Base-by-base conservation (phyloP, 2,329 filamentous ascomycete genomes). In the Neurospora sp. region DNA sequence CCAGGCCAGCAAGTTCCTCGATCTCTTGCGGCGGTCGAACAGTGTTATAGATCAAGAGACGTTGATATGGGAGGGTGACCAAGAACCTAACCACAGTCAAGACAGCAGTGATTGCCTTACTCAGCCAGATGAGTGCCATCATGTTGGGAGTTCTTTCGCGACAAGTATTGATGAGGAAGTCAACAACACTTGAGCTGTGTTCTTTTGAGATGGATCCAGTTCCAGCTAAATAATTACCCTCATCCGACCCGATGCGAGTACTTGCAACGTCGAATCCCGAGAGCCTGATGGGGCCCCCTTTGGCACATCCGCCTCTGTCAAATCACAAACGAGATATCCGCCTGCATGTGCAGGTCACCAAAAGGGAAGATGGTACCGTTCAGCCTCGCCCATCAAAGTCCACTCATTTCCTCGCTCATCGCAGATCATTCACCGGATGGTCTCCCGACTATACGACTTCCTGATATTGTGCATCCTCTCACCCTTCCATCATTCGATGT, bases 21-120 rank as follows among this genome's bases (percentile, higher is more conserved):
- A 70, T 38, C 17, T 67, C 67, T 15, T 67, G 69, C 0, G 67
- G 62, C 1, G 69, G 67, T 15, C 15, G 67, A 3, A 70, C 58
- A 1, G 69, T 70, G 42, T 69, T 67, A 8, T 70, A 69, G 2
- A 62, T 70, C 33, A 70, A 58, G 28, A 70, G 67, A 4, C 67
- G 58, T 33, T 67, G 67, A 3, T 70, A 70, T 4, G 69, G 69
- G n/a, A 70, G 67, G 0, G 69, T 70, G 17, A 70, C 43, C 0
- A 67, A 58, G 46, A 58, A 58, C 13, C 19, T 58, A 3, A 13
- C 5, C 10, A 4, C 10, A 2, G 19, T 52, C 9, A 52, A 13
- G 43, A 52, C 11, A 23, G n/a, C n/a, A 5, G 43, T 46, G 19
- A 23, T 23, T 23, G 1, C 19, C 19, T 23, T 23, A 23, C 19